Base-by-base conservation (phyloP, 2,329 filamentous ascomycete genomes). In the Nothophoma quercina region DNA sequence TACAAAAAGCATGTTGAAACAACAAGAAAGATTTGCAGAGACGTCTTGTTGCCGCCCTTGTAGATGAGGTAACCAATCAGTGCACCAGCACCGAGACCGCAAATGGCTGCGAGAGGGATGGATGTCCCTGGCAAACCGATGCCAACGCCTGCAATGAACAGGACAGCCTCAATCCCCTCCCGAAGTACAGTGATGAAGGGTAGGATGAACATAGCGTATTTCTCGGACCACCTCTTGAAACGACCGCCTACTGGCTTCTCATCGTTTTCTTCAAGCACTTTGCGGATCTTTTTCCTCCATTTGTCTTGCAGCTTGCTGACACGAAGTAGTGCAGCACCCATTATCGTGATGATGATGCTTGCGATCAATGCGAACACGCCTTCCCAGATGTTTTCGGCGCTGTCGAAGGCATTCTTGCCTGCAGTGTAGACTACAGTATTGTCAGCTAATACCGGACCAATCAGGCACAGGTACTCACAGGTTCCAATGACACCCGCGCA, bases 121-220 rank as follows among this genome's bases (percentile, higher is more conserved):
- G 91, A 82, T 5, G 83, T 85, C 2, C 90, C 90, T 0, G 91
- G 90, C 3, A 89, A 79, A 1, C 86, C 85, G 47, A 96, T 86
- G 3, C 88, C 88, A 4, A 96, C 91, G 16, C 91, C 92, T 13
- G 90, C 90, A 45, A 96, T 86, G 72, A 96, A 96, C 62, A 96
- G 84, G 28, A 96, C 88, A 0, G 89, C 90, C 72, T 96, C 92
- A 23, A 96, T 83, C 2, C 91, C 92, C 72, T 96, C 91, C 28
- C 92, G 82, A 12, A 96, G 77, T n/a, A 95, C 88, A 0, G 91
- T 96, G 69, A 96, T 82, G 74, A 96, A 96, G 1, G 92, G 92
- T 47, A 96, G 78, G 36, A 90, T 75, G 71, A 96, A 95, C 88
- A 96, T 91, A 67, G 87, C 85, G 69, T 96, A 95, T 72, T 89